A percentile compares a stretch with the other conserved stretches of the same genome.
Conservation (phyloP, 371 early-diverging fungal species). For the Apophysomyces elegans region DNA sequence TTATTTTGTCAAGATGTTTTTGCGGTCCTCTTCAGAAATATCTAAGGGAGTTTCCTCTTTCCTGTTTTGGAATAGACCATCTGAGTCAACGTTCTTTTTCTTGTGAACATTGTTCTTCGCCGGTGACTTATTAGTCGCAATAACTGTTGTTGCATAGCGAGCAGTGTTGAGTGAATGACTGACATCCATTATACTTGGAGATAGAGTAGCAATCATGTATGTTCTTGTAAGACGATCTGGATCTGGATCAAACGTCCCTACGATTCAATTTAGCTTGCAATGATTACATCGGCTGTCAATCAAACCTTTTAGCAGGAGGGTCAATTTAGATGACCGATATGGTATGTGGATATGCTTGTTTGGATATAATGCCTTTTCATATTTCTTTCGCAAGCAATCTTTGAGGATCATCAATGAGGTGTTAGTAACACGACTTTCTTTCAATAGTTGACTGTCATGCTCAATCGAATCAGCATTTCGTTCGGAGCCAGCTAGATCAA, state of each 20-base stretch:
- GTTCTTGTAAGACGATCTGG: slow-evolving; percentile 1
- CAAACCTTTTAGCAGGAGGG: slow-evolving; percentile 81
- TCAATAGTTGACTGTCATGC: slow-evolving; percentile 91
- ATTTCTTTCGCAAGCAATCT: slow-evolving; percentile 82
- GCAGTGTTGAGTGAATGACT: slow-evolving; percentile 10
- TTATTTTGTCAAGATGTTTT: neutral
- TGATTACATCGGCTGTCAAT: neutral
- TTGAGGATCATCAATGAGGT: slow-evolving; percentile 91
- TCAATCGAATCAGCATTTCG: slow-evolving; percentile 76
- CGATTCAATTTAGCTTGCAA: neutral
- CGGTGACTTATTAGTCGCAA: slow-evolving; percentile 2
- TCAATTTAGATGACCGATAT: slow-evolving; percentile 97
- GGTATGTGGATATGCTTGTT: slow-evolving; percentile 78
- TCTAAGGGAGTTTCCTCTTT: slow-evolving; percentile 6
- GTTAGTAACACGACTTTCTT: slow-evolving; percentile 98
- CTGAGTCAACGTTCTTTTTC: neutral
- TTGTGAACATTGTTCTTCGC: neutral
- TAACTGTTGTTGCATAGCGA: slow-evolving; percentile 9
- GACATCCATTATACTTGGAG: slow-evolving; percentile 9
- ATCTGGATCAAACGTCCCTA: neutral
- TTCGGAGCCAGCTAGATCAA: slow-evolving; percentile 99
- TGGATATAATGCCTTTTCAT: slow-evolving; percentile 53
- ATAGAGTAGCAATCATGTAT: slow-evolving; percentile 6
- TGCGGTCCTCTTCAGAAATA: neutral
- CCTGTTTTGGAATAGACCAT: slow-evolving; percentile 7